Conservation (phyloP, 2,329 filamentous ascomycete genomes). For the Fusarium foetens region DNA sequence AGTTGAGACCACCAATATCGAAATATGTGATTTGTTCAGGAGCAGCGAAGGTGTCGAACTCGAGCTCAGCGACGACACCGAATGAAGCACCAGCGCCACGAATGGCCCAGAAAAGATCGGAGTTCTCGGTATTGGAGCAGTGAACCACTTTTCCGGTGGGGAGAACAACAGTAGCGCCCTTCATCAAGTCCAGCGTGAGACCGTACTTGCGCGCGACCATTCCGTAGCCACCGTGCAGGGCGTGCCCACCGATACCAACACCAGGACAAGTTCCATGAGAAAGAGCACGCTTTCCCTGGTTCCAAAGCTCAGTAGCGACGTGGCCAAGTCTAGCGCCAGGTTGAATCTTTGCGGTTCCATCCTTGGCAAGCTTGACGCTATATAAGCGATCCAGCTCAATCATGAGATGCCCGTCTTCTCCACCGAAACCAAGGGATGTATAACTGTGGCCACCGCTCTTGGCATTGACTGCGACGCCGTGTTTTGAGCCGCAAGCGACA, state of each 20-base stretch:
- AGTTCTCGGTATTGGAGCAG: slow-evolving; percentile 40
- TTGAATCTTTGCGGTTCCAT: slow-evolving; percentile 44
- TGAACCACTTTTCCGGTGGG: slow-evolving; percentile 42
- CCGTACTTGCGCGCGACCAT: slow-evolving; percentile 48
- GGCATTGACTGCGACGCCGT: slow-evolving; percentile 59
- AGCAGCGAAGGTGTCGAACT: slow-evolving; percentile 43
- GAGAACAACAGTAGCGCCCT: slow-evolving; percentile 45
- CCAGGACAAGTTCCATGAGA: slow-evolving; percentile 63
- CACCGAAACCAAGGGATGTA: slow-evolving; percentile 59
- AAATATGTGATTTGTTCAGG: slow-evolving; percentile 40
- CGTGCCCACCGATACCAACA: slow-evolving; percentile 47
- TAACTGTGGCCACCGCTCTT: slow-evolving; percentile 65
- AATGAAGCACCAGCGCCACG: slow-evolving; percentile 47
- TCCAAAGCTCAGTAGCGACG: slow-evolving; percentile 54
- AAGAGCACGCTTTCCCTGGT: slow-evolving; percentile 55
- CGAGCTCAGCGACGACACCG: slow-evolving; percentile 47
- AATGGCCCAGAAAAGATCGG: slow-evolving; percentile 46
- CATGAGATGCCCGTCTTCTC: slow-evolving; percentile 54
- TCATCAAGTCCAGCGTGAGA: slow-evolving; percentile 45
- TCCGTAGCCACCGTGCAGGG: slow-evolving; percentile 47
- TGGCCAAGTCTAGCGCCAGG: slow-evolving; percentile 63
- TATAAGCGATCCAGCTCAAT: slow-evolving; percentile 55
- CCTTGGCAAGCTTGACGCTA: slow-evolving; percentile 43
- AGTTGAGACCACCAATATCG: slow-evolving; percentile 31
- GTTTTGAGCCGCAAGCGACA: slow-evolving; percentile 57